phyloP scores from a whole-genome alignment of 257 asterid genomes.

The Forsythia suspensa region DNA sequence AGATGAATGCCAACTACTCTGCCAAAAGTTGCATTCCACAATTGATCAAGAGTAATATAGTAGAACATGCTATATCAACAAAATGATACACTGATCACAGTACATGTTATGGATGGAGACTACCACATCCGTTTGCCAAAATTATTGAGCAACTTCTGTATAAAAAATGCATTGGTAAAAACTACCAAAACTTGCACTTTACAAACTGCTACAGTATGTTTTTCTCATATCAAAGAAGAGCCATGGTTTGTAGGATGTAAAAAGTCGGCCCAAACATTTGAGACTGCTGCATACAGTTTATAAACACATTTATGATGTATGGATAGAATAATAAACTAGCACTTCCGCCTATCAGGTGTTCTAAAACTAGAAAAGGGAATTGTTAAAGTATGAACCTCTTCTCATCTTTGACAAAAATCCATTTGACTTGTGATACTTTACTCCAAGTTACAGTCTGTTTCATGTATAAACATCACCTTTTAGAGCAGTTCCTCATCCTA shows the following conservation, averaged over 20 bases:
- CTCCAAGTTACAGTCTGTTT: not conserved
- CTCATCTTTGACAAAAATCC: not conserved
- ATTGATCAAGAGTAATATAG: conserved; percentile 39
- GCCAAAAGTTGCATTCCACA: conserved; percentile 46
- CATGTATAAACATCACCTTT: not conserved
- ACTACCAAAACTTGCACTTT: not conserved
- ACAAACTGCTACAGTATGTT: not conserved
- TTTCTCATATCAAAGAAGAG: not conserved
- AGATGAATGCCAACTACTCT: conserved; percentile 94
- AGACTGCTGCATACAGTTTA: not conserved
- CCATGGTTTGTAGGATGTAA: not conserved
- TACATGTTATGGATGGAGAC: not conserved
- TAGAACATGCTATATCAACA: not conserved
- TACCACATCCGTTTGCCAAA: not conserved
- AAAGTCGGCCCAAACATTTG: not conserved
- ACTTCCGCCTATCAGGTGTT: not conserved
- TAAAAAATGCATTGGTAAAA: not conserved
- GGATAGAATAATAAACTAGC: not conserved
- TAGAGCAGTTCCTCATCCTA: not conserved
- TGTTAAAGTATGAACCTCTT: not conserved
- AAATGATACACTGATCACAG: not conserved
- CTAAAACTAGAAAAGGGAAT: not conserved
- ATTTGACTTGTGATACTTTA: not conserved
- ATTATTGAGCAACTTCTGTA: not conserved
- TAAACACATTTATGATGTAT: not conserved